Percentiles rank a stretch among this genome's conserved stretches.
phyloP scores from a whole-genome alignment of 2,329 filamentous ascomycete genomes.

The Neonectria hederae region DNA sequence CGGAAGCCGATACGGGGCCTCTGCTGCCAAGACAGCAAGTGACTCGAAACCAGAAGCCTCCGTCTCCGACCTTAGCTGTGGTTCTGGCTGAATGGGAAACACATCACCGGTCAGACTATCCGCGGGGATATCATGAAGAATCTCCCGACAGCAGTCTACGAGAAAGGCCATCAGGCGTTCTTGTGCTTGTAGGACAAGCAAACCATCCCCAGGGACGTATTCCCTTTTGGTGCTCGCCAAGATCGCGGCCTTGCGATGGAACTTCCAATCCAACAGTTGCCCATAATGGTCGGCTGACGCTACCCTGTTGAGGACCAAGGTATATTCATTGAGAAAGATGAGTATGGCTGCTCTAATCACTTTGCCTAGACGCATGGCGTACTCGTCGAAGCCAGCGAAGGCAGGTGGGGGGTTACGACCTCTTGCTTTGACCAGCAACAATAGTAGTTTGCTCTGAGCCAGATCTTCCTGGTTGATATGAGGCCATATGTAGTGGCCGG shows the following conservation, averaged over 20 bases:
- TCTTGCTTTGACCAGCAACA: constrained; percentile 62
- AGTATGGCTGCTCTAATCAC: constrained; percentile 37
- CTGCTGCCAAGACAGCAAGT: constrained; percentile 53
- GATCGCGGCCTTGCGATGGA: constrained; percentile 49
- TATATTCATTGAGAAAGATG: constrained; percentile 43
- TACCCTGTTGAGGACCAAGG: constrained; percentile 48
- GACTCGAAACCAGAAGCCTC: constrained; percentile 48
- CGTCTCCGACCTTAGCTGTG: constrained; percentile 42
- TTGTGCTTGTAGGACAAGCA: constrained; percentile 62
- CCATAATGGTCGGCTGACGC: constrained; percentile 47
- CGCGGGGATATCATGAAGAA: constrained; percentile 61
- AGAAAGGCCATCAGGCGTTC: constrained; percentile 59
- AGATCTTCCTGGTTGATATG: constrained; percentile 68
- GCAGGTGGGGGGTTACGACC: constrained; percentile 55
- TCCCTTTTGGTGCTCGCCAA: constrained; percentile 49
- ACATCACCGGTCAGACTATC: constrained; percentile 42
- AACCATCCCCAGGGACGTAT: constrained; percentile 56
- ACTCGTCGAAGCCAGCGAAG: constrained; percentile 59
- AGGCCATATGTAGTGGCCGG: constrained; percentile 58
- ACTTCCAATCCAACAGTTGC: constrained; percentile 46
- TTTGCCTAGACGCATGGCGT: constrained; percentile 44
- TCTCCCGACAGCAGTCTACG: constrained; percentile 53
- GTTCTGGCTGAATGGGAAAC: constrained; percentile 50
- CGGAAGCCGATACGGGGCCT: constrained; percentile 64
- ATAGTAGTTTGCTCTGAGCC: constrained; percentile 51